Conservation (phyloP, 805 yeast species). For the Maudiozyma barnettii region DNA sequence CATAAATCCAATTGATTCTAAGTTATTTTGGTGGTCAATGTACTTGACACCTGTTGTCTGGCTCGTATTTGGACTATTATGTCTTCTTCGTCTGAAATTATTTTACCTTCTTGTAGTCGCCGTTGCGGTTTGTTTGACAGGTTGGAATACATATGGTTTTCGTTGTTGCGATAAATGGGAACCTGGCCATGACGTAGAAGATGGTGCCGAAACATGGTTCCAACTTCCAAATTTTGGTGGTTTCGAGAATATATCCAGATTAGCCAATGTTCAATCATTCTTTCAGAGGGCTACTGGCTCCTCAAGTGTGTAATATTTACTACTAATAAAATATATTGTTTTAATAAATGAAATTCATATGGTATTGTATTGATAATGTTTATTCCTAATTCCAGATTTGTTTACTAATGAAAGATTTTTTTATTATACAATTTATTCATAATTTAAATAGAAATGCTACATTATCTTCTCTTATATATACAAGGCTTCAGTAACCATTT, state of each 20-base stretch:
- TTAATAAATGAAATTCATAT: not conserved
- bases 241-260: constrained; percentile 18
- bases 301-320: not conserved
- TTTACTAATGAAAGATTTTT: not conserved
- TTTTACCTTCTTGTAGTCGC: constrained; percentile 51
- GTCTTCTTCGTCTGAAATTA: constrained; percentile 68
- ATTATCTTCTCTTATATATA: constrained; percentile 77
- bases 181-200: constrained; percentile 13
- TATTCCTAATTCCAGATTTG: not conserved
- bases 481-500: constrained; percentile 92
- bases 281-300: constrained; percentile 12
- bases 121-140: constrained; percentile 61
- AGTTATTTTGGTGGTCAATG: constrained; percentile 73
- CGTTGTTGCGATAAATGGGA: constrained; percentile 90
- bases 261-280: constrained; percentile 22
- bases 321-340: not conserved
- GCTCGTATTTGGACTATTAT: constrained; percentile 65
- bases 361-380: not conserved
- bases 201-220: constrained; percentile 18
- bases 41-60: constrained; percentile 71
- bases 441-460: not conserved
- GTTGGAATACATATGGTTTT: constrained; percentile 82
- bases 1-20: constrained; percentile 87
- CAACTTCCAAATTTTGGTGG: constrained; percentile 23
- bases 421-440: not conserved